Conservation (phyloP, 2,329 filamentous ascomycete species). For the Botryotinia globosa region DNA sequence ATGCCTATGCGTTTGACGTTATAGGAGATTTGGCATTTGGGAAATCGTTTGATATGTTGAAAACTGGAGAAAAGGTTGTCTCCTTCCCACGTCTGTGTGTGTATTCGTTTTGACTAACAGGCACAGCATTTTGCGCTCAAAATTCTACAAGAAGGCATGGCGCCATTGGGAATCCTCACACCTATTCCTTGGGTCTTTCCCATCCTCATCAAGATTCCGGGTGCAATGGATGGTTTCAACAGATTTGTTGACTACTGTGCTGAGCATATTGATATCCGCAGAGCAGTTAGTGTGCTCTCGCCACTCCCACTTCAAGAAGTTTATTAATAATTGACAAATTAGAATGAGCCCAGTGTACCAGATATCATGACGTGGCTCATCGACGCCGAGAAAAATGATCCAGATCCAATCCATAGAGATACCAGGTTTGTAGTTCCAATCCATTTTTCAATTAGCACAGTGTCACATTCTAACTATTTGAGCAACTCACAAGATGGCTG, state of each 20-base stretch:
- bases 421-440: not conserved
- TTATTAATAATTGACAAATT: not conserved
- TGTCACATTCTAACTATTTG: not conserved
- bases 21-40: slow-evolving; percentile 36
- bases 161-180: slow-evolving; percentile 22
- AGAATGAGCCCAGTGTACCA: slow-evolving; percentile 18
- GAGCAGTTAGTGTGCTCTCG: slow-evolving; percentile 15
- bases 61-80: slow-evolving; percentile 18
- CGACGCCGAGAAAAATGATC: slow-evolving; percentile 21
- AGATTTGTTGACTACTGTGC: slow-evolving; percentile 22
- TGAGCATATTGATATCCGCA: slow-evolving; percentile 23
- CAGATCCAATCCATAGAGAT: slow-evolving; percentile 6
- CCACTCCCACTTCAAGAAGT: not conserved
- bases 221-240: slow-evolving; percentile 13
- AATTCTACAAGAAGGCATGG: slow-evolving; percentile 22
- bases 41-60: slow-evolving; percentile 31
- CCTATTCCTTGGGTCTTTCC: slow-evolving; percentile 31
- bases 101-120: not conserved
- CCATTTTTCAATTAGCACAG: not conserved
- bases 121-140: slow-evolving; percentile 22
- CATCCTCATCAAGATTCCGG: slow-evolving; percentile 27
- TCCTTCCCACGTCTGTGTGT: too few relatives aligned
- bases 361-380: slow-evolving; percentile 28
- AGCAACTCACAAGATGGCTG: slow-evolving; percentile 22
- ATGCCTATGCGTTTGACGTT: slow-evolving; percentile 33